Base-by-base conservation (phyloP, 2,329 filamentous ascomycete species). In the Plenodomus tracheiphilus region DNA sequence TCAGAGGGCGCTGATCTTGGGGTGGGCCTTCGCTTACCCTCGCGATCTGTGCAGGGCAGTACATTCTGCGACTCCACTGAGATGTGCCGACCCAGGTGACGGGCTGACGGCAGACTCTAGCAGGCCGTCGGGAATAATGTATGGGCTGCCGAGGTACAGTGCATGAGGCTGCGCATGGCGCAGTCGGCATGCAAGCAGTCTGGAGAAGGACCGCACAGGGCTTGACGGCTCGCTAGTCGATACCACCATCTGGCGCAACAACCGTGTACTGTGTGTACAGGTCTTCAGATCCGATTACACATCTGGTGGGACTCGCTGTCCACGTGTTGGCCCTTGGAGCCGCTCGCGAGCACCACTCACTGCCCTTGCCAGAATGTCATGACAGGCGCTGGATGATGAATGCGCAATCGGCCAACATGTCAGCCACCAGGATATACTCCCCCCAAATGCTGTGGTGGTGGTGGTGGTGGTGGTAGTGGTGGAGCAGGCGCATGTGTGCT, bases 1-100 rank as follows among this genome's bases (percentile, higher is more conserved):
- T 38, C 48, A 39, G 39, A 54, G 51, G 53, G 49, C 43, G 43
- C 36, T 43, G 49, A 36, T 22, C 10, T 16, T 25, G 40, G 36
- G 49, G 19, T 48, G 44, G 49, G 6, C 8, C 10, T 28, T 47
- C 41, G 49, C 43, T 49, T 43, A 36, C 22, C 43, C 50, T 39
- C 43, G 35, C 56, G 28, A 32, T 32, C 28, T 32, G 28, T 32
- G 28, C 6, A 32, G 11, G 28, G 22, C 5, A 25, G 22, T 5
- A 10, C 22, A n/a, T n/a, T 25, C 10, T 10, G 10, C 22, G 22
- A 25, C 22, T 25, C 22, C 10, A 10, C 22, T 25, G 22, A n/a
- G n/a, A n/a, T n/a, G n/a, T n/a, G n/a, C n/a, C n/a, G n/a, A n/a
- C 22, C 22, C 22, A 25, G 10, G 22, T 25, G 36, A 39, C 46